Percentiles rank a stretch among this genome's conserved stretches.
These are phyloP conservation scores for Boletus subcaerulescens DNA, from an alignment of 768 basidiomycete genomes.

Conservation along the genomic window DNA sequence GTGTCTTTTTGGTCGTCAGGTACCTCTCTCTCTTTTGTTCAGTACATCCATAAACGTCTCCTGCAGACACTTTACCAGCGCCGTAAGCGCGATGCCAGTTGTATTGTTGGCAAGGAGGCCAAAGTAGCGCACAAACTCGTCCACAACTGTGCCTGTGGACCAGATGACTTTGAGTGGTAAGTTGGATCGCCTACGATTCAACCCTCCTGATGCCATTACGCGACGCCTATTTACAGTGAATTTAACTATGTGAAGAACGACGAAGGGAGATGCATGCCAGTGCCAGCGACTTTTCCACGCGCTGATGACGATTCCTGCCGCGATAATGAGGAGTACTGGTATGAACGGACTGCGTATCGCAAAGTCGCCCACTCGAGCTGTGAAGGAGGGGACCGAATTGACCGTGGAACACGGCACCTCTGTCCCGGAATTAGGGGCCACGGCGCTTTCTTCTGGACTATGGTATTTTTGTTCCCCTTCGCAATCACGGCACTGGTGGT, in stretches of 20 bases:
- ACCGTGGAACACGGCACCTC: constrained; percentile 67
- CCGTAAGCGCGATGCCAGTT: constrained; percentile 72
- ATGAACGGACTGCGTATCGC: constrained; percentile 88
- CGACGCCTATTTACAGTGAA: constrained; percentile 53
- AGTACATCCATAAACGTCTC: neutral
- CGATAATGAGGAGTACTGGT: constrained; percentile 77
- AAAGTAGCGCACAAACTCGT: constrained; percentile 54
- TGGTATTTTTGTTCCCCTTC: constrained; percentile 74
- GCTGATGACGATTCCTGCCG: constrained; percentile 61
- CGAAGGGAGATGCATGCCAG: constrained; percentile 73
- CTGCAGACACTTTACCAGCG: constrained; percentile 87
- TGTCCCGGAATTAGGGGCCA: constrained; percentile 83
- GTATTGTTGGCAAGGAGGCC: constrained; percentile 72
- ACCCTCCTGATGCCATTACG: neutral
- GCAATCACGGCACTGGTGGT: constrained; percentile 70
- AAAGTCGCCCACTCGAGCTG: constrained; percentile 89
- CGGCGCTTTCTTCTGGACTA: constrained; percentile 80
- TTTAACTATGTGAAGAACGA: constrained; percentile 81
- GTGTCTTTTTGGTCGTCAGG: constrained; percentile 92
- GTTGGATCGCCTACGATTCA: constrained; percentile 18
- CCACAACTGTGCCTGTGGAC: constrained; percentile 68
- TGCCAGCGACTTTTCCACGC: constrained; percentile 63
- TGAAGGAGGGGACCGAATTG: constrained; percentile 73
- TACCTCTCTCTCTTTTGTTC: constrained; percentile 27
- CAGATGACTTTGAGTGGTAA: constrained; percentile 92